phyloP scores from a whole-genome alignment of 768 basidiomycete species.

The Hericium alpestre region DNA sequence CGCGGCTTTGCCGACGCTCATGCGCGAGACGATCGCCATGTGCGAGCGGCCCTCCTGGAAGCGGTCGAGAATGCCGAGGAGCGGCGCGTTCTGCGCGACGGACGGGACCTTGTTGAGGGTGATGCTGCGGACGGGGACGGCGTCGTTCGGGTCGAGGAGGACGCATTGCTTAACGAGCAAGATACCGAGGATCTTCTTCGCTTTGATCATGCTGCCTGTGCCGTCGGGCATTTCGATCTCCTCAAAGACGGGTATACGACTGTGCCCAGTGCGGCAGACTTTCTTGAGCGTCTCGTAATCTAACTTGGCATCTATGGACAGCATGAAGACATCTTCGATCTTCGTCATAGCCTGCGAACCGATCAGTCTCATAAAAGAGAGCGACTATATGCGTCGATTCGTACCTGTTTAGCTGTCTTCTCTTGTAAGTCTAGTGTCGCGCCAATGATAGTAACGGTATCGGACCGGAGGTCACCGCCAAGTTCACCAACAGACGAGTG shows the following conservation, averaged over 20 bases:
- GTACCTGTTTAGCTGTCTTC: constrained; percentile 56
- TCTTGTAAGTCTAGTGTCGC: constrained; percentile 84
- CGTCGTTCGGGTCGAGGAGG: constrained; percentile 80
- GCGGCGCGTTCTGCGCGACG: constrained; percentile 76
- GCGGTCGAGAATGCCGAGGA: constrained; percentile 75
- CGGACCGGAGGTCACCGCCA: constrained; percentile 77
- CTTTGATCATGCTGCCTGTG: constrained; percentile 30
- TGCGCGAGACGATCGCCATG: constrained; percentile 68
- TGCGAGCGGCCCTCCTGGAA: constrained; percentile 89
- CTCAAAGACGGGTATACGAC: constrained; percentile 15
- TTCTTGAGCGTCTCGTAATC: constrained; percentile 59
- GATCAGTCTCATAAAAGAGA: neutral
- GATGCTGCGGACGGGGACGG: constrained; percentile 70
- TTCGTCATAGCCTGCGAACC: constrained; percentile 61
- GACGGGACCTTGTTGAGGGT: constrained; percentile 81
- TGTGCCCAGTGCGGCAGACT: constrained; percentile 14
- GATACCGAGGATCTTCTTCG: constrained; percentile 79
- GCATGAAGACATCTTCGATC: constrained; percentile 74
- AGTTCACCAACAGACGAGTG: constrained; percentile 62
- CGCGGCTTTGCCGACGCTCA: constrained; percentile 37
- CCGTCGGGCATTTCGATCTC: constrained; percentile 13
- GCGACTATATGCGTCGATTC: neutral
- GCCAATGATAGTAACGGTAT: constrained; percentile 85
- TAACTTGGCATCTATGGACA: constrained; percentile 73
- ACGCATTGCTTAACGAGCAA: constrained; percentile 86